Percentiles rank a stretch among this genome's conserved stretches.
Conservation (phyloP, 1,284 basidiomycete species). For the Heliocybe sulcata region DNA sequence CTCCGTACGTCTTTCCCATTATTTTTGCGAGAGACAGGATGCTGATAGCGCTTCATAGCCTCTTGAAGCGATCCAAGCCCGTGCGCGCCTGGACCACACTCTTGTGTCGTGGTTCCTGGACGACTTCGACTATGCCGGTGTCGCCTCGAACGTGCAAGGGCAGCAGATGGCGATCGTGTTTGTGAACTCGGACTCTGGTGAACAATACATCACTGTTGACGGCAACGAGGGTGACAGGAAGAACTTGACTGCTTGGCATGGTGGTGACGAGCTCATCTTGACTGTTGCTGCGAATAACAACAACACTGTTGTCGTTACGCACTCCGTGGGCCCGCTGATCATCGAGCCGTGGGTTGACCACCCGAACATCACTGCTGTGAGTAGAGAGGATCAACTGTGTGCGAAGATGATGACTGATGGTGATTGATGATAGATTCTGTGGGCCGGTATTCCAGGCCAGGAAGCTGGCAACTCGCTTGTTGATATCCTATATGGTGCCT, state of each 20-base stretch:
- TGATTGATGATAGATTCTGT: constrained; percentile 33
- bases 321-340: constrained; percentile 71
- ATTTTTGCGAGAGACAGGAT: constrained; percentile 4
- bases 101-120: constrained; percentile 52
- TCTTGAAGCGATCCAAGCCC: constrained; percentile 63
- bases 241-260: constrained; percentile 77
- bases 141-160: constrained; percentile 38
- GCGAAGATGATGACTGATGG: constrained; percentile 2
- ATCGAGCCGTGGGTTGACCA: constrained; percentile 76
- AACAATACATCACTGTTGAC: constrained; percentile 71
- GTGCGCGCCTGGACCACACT: constrained; percentile 55
- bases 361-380: constrained; percentile 65
- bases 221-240: constrained; percentile 74
- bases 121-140: constrained; percentile 54
- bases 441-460: constrained; percentile 67
- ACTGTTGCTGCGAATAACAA: constrained; percentile 56
- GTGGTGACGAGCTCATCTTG: constrained; percentile 58
- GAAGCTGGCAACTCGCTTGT: constrained; percentile 74
- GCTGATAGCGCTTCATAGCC: constrained; percentile 30
- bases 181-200: constrained; percentile 69
- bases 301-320: constrained; percentile 80
- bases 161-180: constrained; percentile 69
- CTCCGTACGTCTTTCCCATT: constrained; percentile 27
- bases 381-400: too few relatives aligned
- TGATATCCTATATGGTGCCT: constrained; percentile 65